Percentiles rank a stretch among this genome's conserved stretches.
phyloP scores from a whole-genome alignment of 495 filamentous ascomycete genomes.

The Xylaria castorea region DNA sequence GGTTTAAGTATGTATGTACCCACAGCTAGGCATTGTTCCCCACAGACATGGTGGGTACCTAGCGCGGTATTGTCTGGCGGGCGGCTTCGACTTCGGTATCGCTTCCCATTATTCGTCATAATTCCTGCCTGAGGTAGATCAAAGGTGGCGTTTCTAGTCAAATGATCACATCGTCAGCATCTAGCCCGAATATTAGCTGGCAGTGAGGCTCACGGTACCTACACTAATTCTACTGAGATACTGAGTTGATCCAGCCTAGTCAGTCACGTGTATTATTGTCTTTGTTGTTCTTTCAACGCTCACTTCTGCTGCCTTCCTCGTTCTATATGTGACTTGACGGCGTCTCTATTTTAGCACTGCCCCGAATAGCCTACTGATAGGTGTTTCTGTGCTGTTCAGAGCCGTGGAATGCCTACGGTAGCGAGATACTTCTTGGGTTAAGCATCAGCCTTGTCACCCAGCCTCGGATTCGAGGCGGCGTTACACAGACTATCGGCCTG shows the following conservation, averaged over 20 bases:
- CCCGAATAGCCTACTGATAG: not conserved
- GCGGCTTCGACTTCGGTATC: slow-evolving; percentile 3
- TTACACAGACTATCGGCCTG: not conserved
- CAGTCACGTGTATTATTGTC: not conserved
- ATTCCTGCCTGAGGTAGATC: not conserved
- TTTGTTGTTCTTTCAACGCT: slow-evolving; percentile 7
- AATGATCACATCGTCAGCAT: not conserved
- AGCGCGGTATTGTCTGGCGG: not conserved
- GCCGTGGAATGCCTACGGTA: not conserved
- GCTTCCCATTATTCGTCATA: not conserved
- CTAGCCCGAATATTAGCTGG: not conserved
- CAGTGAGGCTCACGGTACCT: not conserved
- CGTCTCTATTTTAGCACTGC: not conserved
- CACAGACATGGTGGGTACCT: not conserved
- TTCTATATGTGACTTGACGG: not conserved
- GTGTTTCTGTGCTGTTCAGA: not conserved
- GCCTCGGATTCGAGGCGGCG: not conserved
- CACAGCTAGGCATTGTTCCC: not conserved
- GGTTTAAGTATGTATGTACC: not conserved
- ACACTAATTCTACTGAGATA: not conserved
- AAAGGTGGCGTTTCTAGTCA: not conserved
- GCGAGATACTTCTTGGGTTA: slow-evolving; percentile 12
- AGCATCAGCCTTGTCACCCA: not conserved
- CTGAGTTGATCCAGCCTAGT: not conserved
- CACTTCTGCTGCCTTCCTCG: not conserved